phyloP scores from a whole-genome alignment of 2,329 filamentous ascomycete genomes.

The Clonostachys byssicola region DNA sequence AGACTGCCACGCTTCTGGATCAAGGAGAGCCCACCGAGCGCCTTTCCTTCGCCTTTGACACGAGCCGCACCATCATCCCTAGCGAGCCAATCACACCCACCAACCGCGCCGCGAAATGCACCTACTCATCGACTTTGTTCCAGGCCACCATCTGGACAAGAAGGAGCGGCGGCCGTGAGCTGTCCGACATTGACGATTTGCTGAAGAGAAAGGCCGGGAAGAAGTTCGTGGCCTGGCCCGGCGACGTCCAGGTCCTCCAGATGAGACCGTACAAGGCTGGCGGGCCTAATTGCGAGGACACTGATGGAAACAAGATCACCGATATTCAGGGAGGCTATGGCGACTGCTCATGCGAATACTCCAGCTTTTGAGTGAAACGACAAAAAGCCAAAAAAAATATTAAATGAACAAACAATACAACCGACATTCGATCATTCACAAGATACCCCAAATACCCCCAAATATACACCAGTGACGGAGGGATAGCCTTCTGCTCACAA shows the following conservation, averaged over 20 bases:
- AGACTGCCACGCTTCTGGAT: constrained; percentile 43
- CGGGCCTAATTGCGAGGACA: constrained; percentile 49
- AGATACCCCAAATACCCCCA: no score
- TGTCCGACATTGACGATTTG: not conserved
- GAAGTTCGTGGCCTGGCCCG: constrained; percentile 47
- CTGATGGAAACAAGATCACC: constrained; percentile 25
- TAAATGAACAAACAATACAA: no score
- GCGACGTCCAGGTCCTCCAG: constrained; percentile 51
- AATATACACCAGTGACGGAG: no score
- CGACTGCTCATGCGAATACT: constrained; percentile 31
- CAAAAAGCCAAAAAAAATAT: no score
- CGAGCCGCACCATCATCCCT: constrained; percentile 49
- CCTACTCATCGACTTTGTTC: constrained; percentile 51
- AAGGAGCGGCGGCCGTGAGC: constrained; percentile 10
- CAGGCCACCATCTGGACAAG: constrained; percentile 57
- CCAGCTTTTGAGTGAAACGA: constrained; percentile 18
- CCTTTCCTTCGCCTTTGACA: constrained; percentile 50
- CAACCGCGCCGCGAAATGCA: constrained; percentile 47
- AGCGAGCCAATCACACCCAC: constrained; percentile 30
- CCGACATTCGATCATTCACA: no score
- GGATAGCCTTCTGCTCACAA: no score
- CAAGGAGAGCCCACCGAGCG: constrained; percentile 43
- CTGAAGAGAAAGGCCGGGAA: no score
- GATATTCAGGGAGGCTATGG: constrained; percentile 26
- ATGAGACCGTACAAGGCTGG: constrained; percentile 29